Percentiles rank a stretch among this genome's conserved stretches.
phyloP scores from a whole-genome alignment of 148 eudicot species.

The Polygonum maritimum region DNA sequence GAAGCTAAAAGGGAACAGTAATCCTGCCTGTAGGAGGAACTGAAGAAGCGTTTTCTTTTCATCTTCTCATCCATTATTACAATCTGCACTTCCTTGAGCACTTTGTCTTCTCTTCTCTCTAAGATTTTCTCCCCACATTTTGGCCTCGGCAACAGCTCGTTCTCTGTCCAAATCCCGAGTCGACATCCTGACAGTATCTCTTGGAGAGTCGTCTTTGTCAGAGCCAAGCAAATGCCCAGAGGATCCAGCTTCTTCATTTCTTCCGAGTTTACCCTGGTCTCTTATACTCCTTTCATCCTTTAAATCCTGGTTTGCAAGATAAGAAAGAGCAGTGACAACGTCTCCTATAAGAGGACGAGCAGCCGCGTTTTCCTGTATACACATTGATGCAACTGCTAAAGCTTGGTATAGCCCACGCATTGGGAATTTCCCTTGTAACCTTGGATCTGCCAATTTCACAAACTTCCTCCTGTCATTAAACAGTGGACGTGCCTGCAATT shows the following conservation, averaged over 20 bases:
- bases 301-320: conserved; percentile 57
- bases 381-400: conserved; percentile 83
- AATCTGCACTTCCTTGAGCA: conserved; percentile 23
- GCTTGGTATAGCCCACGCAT: conserved; percentile 82
- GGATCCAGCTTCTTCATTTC: conserved; percentile 48
- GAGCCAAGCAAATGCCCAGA: conserved; percentile 41
- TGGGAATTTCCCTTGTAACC: conserved; percentile 60
- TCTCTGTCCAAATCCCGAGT: conserved; percentile 62
- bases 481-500: conserved; percentile 68
- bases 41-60: background rate
- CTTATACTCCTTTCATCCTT: conserved; percentile 39
- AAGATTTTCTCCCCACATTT: conserved; percentile 83
- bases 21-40: background rate
- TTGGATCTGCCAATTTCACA: conserved; percentile 60
- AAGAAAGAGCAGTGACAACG: conserved; percentile 84
- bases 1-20: background rate
- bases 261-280: conserved; percentile 30
- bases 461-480: conserved; percentile 64
- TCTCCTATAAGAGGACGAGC: conserved; percentile 80
- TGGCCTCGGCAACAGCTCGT: conserved; percentile 82
- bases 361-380: conserved; percentile 77
- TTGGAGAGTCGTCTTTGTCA: conserved; percentile 68
- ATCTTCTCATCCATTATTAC: background rate
- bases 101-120: conserved; percentile 55
- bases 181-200: conserved; percentile 48